Percentiles rank a stretch among this genome's conserved stretches.
phyloP scores from a whole-genome alignment of 23 red algal genomes.

The Porphyridium purpureum region DNA sequence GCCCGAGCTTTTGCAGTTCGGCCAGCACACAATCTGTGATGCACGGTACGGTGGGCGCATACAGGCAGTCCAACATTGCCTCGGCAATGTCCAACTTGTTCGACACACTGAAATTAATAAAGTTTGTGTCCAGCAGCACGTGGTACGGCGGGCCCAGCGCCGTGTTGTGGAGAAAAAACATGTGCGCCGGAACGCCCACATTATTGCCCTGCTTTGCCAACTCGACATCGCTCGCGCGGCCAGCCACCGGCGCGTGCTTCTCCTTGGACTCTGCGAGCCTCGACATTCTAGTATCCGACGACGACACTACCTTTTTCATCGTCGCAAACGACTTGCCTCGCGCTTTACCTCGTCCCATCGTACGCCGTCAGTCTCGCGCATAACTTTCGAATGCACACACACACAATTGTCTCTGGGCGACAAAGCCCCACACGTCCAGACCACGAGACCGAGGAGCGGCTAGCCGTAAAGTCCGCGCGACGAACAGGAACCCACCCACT shows the following conservation, averaged over 20 bases:
- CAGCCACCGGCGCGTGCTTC: conserved; percentile 38
- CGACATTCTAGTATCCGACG: conserved; percentile 59
- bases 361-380: too few species aligned
- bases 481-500: too few species aligned
- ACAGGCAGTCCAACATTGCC: conserved; percentile 72
- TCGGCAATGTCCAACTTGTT: conserved; percentile 86
- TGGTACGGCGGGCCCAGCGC: conserved; percentile 87
- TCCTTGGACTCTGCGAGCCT: conserved; percentile 36
- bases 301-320: too few species aligned
- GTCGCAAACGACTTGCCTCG: too few species aligned
- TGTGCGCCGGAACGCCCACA: conserved; percentile 41
- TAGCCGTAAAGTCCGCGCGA: too few species aligned
- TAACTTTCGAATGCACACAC: too few species aligned
- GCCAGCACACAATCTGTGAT: conserved; percentile 96
- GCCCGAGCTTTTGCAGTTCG: conserved; percentile 89
- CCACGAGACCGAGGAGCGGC: too few species aligned
- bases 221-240: conserved; percentile 37
- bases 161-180: conserved; percentile 88
- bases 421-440: too few species aligned
- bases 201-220: conserved; percentile 11
- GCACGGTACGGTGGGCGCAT: conserved; percentile 41
- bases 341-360: too few species aligned
- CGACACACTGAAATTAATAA: conserved; percentile 84
- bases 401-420: too few species aligned
- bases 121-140: conserved; percentile 92